These are phyloP conservation scores for Cucumis variabilis DNA, from an alignment of 331 rosid species.

Conservation along the genomic window DNA sequence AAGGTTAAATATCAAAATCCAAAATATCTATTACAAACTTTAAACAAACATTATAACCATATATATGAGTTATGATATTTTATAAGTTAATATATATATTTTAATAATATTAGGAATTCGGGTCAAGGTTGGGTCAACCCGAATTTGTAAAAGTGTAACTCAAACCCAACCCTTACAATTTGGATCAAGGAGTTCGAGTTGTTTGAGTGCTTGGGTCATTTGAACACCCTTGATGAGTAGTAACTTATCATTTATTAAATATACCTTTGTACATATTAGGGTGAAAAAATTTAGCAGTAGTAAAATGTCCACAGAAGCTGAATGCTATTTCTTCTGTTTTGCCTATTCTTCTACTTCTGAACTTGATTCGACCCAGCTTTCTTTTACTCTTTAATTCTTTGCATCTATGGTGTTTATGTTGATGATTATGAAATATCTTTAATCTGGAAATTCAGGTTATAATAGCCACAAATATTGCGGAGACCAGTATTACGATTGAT, in stretches of 20 bases:
- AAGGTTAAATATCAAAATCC: no score
- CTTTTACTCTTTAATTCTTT: constrained; percentile 9
- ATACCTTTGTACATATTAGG: not conserved
- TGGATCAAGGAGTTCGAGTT: no score
- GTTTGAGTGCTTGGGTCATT: no score
- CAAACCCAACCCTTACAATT: no score
- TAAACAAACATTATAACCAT: no score
- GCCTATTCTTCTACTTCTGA: not conserved
- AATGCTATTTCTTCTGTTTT: constrained; percentile 13
- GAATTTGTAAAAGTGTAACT: no score
- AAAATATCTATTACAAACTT: no score
- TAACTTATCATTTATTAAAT: not conserved
- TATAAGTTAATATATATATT: no score
- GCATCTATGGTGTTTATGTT: not conserved
- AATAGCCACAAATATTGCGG: constrained; percentile 96
- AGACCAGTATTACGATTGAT: constrained; percentile 95
- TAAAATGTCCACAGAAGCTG: constrained; percentile 20
- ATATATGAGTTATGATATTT: no score
- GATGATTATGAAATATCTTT: constrained; percentile 17
- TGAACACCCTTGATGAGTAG: not conserved
- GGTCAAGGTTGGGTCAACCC: no score
- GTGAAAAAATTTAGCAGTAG: not conserved
- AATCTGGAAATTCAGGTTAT: constrained; percentile 60
- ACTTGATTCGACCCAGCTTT: not conserved
- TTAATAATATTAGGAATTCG: no score